phyloP scores from a whole-genome alignment of 1,284 basidiomycete species.

The Boletus sp. region DNA sequence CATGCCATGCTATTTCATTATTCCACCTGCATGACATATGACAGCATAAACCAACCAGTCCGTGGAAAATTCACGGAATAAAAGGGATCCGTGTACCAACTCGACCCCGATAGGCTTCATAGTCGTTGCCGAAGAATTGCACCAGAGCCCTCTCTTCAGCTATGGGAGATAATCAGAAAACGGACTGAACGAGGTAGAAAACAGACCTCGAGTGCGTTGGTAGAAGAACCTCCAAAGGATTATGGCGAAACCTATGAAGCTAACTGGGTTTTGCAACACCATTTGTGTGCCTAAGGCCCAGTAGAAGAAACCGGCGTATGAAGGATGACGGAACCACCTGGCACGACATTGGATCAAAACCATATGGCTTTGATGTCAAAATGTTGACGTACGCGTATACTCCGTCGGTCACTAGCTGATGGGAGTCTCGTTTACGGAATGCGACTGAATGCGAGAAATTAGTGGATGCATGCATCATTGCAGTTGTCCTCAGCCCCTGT shows the following conservation, averaged over 20 bases:
- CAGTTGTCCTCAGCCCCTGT: constrained; percentile 79
- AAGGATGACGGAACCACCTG: constrained; percentile 92
- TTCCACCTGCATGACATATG: constrained; percentile 2
- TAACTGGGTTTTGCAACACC: constrained; percentile 85
- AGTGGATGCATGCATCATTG: constrained; percentile 94
- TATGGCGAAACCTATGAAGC: constrained; percentile 60
- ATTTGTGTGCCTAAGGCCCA: constrained; percentile 97
- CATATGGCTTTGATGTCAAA: not conserved
- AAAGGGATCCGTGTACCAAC: constrained; percentile 78
- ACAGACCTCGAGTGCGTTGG: constrained; percentile 73
- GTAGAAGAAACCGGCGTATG: constrained; percentile 97
- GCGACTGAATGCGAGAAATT: constrained; percentile 94
- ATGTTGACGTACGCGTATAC: constrained; percentile 71
- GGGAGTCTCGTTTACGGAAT: constrained; percentile 66
- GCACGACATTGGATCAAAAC: constrained; percentile 1
- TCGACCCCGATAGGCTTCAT: constrained; percentile 63
- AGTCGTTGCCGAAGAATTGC: constrained; percentile 81
- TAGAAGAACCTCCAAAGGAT: constrained; percentile 89
- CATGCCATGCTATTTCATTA: constrained; percentile 24
- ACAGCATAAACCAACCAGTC: not conserved
- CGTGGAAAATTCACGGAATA: constrained; percentile 46
- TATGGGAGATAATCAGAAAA: constrained; percentile 31
- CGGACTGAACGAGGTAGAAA: not conserved
- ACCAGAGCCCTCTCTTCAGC: constrained; percentile 75
- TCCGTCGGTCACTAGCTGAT: constrained; percentile 83